Evolutionary conservation across 1,139 yeast genomes (phyloP), one percentile per base, ranked within the genome.

Genomic region (Diutina ranongensis): DNA sequence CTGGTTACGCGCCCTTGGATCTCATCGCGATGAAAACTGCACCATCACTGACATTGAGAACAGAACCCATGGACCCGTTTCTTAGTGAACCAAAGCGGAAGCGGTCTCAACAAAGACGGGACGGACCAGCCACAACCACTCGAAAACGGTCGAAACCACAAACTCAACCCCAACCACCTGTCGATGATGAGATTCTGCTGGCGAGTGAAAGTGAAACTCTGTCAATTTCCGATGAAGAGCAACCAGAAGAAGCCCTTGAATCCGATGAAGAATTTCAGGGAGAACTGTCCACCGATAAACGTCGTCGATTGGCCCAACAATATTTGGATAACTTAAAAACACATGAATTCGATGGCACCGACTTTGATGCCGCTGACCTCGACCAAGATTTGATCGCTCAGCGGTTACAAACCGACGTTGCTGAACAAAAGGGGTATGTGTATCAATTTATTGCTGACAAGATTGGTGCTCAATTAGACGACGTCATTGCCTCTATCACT

Each of bases 251-350:
- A 15, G 27, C 22, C 18, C 19, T 38, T 7, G 42, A 38, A 3
- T 38, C 42, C 25, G 89, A 80, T 45, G 88, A 80, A 54, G 92
- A 81, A 54, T 78, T 79, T 53, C 78, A 69, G 22, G 73, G 71
- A 27, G 98, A 92, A 61, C 79, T 78, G 46, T 94, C 89, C 19
- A 94, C 96, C 0, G 98, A 92, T 57, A 89, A 87, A 62, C 78
- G 99, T 64, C 78, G 97, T 65, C 71, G 97, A 57, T 69, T 92
- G 52, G 98, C 98, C 19, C 88, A 88, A 61, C 94, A 89, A 61
- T 92, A 92, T 62, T 68, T 92, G 53, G 92, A 84, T 44, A 85
- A 85, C 57, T 65, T 92, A 55, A 79, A 83, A 57, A 63, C 65
- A 3, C 85, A 79, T 51, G 67, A 67, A 40, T 53, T 61, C 16